phyloP scores from a whole-genome alignment of 1,139 yeast species.

The Suhomyces yuchorum region DNA sequence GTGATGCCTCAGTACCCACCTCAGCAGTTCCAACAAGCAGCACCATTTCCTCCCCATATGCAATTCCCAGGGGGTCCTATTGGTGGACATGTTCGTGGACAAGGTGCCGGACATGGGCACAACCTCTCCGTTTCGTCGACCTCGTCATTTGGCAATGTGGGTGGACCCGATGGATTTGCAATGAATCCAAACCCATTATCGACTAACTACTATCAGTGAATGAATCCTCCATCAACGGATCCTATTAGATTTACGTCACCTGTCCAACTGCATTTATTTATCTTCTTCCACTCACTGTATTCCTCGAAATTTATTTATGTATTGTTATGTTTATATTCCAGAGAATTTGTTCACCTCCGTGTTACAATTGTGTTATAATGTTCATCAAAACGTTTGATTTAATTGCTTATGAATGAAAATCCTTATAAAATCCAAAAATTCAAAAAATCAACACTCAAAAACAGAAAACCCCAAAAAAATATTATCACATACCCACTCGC shows the following conservation, averaged over 20 bases:
- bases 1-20: background rate
- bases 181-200: conserved; percentile 9
- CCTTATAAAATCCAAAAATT: background rate
- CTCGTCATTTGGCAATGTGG: conserved; percentile 3
- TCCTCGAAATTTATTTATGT: conserved; percentile 10
- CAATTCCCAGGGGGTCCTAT: background rate
- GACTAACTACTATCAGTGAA: conserved; percentile 7
- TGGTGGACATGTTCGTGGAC: conserved; percentile 3
- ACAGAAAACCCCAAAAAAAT: background rate
- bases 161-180: conserved; percentile 4
- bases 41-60: conserved; percentile 5
- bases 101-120: conserved; percentile 7
- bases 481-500: background rate
- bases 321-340: conserved; percentile 9
- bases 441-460: conserved; percentile 1
- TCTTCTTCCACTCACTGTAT: conserved; percentile 2
- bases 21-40: conserved; percentile 3
- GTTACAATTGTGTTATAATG: conserved; percentile 9
- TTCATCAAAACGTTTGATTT: conserved; percentile 4
- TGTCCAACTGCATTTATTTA: conserved; percentile 7
- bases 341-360: background rate
- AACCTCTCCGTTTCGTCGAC: conserved; percentile 9
- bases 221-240: background rate
- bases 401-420: conserved; percentile 7
- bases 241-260: background rate